Base-by-base conservation (phyloP, 306 rosid genomes). In the Lithocarpus polystachyus region DNA sequence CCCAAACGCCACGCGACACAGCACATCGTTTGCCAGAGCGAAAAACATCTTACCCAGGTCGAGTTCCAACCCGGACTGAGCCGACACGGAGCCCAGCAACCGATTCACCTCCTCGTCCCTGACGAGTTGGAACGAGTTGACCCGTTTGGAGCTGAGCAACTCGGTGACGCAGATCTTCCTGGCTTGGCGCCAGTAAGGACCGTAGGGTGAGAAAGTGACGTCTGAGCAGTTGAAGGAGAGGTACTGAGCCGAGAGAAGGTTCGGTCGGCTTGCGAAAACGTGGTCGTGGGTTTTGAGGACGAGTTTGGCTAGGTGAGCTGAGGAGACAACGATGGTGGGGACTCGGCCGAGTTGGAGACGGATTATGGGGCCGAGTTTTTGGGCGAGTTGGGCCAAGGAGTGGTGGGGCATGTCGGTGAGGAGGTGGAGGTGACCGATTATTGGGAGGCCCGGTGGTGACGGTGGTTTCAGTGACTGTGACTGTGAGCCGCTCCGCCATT, bases 221-320 rank as follows among this genome's bases (percentile, higher is more conserved):
- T 86, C 87, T 13, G 87, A 82, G 82, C 85, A 80, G 35, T 82
- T 82, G 70, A 82, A 86, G 48, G 86, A 86, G 76, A 86, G 81
- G 82, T 81, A 83, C 82, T 80, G 75, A 7, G 89, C 89, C 0
- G 85, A 69, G 23, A 76, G 40, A 26, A 86, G 81, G 73, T 76
- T 80, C 0, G 89, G 89, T 6, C 87, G 81, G 75, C 35, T 86
- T 1, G 86, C 74, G 75, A 86, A 79, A 22, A 74, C n/a, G 70
- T 72, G 80, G 59, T 86, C 89, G 72, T 86, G 82, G 77, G 86
- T 75, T 45, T 74, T 81, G 64, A 86, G 86, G 68, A 81, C 81
- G 40, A 73, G 65, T 20, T 76, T 68, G 14, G 89, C 89, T 3
- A 59, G 80, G 10, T 73, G 77, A 6, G 87, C 60, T 1, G 89